A percentile compares a stretch with the other conserved stretches of the same genome.
phyloP scores from a whole-genome alignment of 495 filamentous ascomycete species.

The Xylaria sp. region DNA sequence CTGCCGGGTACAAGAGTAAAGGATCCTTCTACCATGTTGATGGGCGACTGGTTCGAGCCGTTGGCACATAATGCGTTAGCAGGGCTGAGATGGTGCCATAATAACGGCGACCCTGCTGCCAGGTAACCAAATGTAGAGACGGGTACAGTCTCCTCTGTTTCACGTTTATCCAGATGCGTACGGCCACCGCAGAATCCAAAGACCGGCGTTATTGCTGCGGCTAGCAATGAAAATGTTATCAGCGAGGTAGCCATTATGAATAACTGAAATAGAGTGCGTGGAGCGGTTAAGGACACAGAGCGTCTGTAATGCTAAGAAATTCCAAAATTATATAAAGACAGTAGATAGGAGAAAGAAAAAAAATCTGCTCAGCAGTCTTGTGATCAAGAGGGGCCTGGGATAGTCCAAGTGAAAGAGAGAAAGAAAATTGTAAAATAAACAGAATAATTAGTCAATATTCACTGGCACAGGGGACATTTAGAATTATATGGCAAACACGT shows the following conservation, averaged over 20 bases:
- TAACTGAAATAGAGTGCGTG: neutral
- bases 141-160: constrained; percentile 38
- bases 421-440: neutral
- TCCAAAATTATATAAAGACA: no score
- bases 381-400: neutral
- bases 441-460: constrained; percentile 4
- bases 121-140: constrained; percentile 58
- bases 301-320: neutral
- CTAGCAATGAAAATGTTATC: constrained; percentile 29
- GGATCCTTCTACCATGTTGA: constrained; percentile 56
- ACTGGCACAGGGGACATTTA: neutral
- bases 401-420: neutral
- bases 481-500: constrained; percentile 18
- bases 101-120: constrained; percentile 59
- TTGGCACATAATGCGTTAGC: constrained; percentile 58
- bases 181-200: constrained; percentile 38
- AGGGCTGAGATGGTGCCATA: constrained; percentile 62
- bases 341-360: neutral
- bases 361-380: constrained; percentile 2
- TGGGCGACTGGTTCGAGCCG: constrained; percentile 68
- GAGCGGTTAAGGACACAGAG: neutral
- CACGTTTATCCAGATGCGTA: constrained; percentile 46
- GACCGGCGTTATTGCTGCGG: constrained; percentile 37
- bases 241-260: neutral
- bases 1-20: constrained; percentile 50